Conservation (phyloP, 2,329 filamentous ascomycete genomes). For the Dothistroma septosporum region DNA sequence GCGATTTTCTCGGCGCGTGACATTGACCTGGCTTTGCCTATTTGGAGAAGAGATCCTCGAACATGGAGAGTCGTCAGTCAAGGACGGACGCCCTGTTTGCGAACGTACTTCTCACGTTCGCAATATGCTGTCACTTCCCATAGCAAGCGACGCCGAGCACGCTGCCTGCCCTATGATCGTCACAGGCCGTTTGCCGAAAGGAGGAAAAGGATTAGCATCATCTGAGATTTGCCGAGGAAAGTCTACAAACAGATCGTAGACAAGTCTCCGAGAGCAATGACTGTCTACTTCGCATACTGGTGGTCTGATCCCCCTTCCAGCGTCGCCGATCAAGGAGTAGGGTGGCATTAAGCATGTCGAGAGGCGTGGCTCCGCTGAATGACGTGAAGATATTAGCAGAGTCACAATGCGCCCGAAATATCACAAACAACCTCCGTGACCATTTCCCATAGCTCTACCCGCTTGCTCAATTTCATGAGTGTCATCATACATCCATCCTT, state of each 20-base stretch:
- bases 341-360: background rate
- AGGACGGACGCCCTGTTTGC: background rate
- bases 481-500: background rate
- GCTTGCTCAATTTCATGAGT: background rate
- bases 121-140: background rate
- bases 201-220: background rate
- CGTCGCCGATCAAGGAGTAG: constrained; percentile 10
- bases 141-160: background rate
- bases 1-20: background rate
- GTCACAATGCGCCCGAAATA: background rate
- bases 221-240: background rate
- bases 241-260: constrained; percentile 11
- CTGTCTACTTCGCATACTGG: constrained; percentile 10
- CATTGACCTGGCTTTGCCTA: background rate
- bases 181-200: background rate
- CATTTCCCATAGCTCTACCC: background rate
- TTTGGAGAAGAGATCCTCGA: background rate
- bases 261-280: constrained; percentile 14
- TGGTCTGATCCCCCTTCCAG: constrained; percentile 11
- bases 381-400: background rate
- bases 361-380: background rate
- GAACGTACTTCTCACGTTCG: background rate
- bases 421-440: background rate
- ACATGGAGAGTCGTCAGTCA: background rate
- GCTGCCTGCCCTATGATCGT: background rate